A percentile compares a stretch with the other conserved stretches of the same genome.
Evolutionary conservation across 2,329 filamentous ascomycete genomes (phyloP).

Genomic region (Aspergillus tubingensis): DNA sequence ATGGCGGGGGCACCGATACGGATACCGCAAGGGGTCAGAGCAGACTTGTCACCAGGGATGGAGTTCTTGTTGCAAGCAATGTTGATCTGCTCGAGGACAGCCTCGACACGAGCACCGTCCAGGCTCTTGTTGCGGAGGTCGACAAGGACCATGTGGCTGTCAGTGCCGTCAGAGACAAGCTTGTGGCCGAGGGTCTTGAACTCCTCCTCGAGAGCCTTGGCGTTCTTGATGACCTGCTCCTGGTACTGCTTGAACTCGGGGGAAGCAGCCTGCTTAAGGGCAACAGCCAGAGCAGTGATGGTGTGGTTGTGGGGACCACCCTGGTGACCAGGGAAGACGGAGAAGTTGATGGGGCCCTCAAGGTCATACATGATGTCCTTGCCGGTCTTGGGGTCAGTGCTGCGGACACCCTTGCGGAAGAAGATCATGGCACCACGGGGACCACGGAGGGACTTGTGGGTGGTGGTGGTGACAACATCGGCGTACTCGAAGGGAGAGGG

Average conservation of each 20-base stretch:
- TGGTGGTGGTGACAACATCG: conserved; percentile 96
- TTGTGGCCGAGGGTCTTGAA: conserved; percentile 72
- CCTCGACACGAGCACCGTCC: conserved; percentile 90
- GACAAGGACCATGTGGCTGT: conserved; percentile 93
- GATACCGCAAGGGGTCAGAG: conserved; percentile 89
- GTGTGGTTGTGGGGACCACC: conserved; percentile 99
- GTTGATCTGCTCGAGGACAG: conserved; percentile 95
- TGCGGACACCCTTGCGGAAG: conserved; percentile 88
- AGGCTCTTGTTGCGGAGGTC: conserved; percentile 87
- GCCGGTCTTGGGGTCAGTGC: conserved; percentile 80
- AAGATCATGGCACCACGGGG: conserved; percentile 98
- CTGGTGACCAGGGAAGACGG: conserved; percentile 97
- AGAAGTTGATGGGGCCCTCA: conserved; percentile 89
- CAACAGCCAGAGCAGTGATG: conserved; percentile 91
- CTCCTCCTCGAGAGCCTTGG: conserved; percentile 80
- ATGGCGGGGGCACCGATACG: conserved; percentile 97
- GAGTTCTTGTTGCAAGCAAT: conserved; percentile 99
- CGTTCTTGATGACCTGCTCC: conserved; percentile 83
- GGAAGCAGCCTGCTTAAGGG: conserved; percentile 87
- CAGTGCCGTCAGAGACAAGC: conserved; percentile 89
- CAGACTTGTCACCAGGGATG: conserved; percentile 95
- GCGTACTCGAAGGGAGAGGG: conserved; percentile 85
- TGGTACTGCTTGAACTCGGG: conserved; percentile 93
- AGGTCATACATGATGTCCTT: conserved; percentile 86
- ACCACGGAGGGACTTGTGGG: conserved; percentile 94